A percentile compares a stretch with the other conserved stretches of the same genome.
Conservation (phyloP, 1,284 basidiomycete species). For the Ceratobasidium theobromae region DNA sequence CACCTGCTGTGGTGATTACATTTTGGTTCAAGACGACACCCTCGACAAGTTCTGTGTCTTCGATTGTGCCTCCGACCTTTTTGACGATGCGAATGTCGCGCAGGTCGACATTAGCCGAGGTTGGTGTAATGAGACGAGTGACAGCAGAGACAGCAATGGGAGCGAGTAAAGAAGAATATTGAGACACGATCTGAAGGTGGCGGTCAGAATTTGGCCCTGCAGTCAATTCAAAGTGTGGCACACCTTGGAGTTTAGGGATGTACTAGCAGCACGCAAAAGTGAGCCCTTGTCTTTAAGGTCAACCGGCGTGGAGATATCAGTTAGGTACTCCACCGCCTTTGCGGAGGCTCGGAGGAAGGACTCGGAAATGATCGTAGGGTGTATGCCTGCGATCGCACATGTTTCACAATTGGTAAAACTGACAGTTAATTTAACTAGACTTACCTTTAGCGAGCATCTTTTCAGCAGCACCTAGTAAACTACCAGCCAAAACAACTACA, state of each 20-base stretch:
- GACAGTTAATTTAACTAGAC: slow-evolving; percentile 48
- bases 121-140: slow-evolving; percentile 80
- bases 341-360: slow-evolving; percentile 90
- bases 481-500: slow-evolving; percentile 95
- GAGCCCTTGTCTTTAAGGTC: slow-evolving; percentile 87
- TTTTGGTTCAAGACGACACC: slow-evolving; percentile 97
- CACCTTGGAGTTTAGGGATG: slow-evolving; percentile 95
- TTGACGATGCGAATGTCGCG: slow-evolving; percentile 96
- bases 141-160: slow-evolving; percentile 98
- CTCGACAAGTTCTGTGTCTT: slow-evolving; percentile 96
- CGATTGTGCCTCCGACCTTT: slow-evolving; percentile 98
- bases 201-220: background rate
- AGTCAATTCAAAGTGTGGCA: slow-evolving; percentile 30
- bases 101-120: slow-evolving; percentile 92
- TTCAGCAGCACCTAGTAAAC: slow-evolving; percentile 90
- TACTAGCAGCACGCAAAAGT: slow-evolving; percentile 90
- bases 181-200: slow-evolving; percentile 83
- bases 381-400: slow-evolving; percentile 57
- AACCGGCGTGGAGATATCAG: slow-evolving; percentile 90
- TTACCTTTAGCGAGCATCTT: slow-evolving; percentile 91
- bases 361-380: slow-evolving; percentile 97
- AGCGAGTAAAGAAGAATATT: slow-evolving; percentile 96
- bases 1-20: slow-evolving; percentile 86
- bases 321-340: slow-evolving; percentile 93
- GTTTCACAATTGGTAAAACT: background rate